phyloP scores from a whole-genome alignment of 2,329 filamentous ascomycete genomes.

The Paraconiothyrium brasiliense region DNA sequence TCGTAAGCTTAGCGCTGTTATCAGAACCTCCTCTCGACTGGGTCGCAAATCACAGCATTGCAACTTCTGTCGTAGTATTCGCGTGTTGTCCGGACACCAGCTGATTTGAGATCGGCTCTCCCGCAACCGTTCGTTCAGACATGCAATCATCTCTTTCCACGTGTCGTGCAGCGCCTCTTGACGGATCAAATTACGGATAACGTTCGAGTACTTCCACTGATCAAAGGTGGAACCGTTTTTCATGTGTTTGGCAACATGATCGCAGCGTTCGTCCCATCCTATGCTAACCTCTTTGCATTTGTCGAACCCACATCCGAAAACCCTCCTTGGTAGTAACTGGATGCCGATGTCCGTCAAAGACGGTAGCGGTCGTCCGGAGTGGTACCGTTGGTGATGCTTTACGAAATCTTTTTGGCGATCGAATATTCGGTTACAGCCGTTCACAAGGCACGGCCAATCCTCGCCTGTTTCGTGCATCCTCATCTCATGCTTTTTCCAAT shows the following conservation, averaged over 20 bases:
- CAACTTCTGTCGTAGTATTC: conserved; percentile 48
- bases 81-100: conserved; percentile 49
- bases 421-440: conserved; percentile 47
- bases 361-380: conserved; percentile 46
- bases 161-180: conserved; percentile 49
- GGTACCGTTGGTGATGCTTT: conserved; percentile 49
- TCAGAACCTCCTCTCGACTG: conserved; percentile 48
- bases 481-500: conserved; percentile 53
- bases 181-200: conserved; percentile 49
- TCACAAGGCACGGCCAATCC: conserved; percentile 48
- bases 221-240: conserved; percentile 47
- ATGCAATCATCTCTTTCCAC: conserved; percentile 49
- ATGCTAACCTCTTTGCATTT: conserved; percentile 52
- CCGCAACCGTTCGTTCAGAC: conserved; percentile 42
- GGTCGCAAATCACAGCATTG: conserved; percentile 49
- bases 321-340: conserved; percentile 41
- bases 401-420: conserved; percentile 50
- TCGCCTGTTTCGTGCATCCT: conserved; percentile 52
- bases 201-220: conserved; percentile 51
- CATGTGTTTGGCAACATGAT: conserved; percentile 52
- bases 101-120: conserved; percentile 49
- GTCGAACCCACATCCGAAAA: conserved; percentile 52
- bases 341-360: conserved; percentile 49
- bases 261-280: conserved; percentile 51
- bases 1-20: conserved; percentile 48